These are phyloP conservation scores for Collybia mongolica DNA, from an alignment of 768 basidiomycete genomes.

Conservation along the genomic window DNA sequence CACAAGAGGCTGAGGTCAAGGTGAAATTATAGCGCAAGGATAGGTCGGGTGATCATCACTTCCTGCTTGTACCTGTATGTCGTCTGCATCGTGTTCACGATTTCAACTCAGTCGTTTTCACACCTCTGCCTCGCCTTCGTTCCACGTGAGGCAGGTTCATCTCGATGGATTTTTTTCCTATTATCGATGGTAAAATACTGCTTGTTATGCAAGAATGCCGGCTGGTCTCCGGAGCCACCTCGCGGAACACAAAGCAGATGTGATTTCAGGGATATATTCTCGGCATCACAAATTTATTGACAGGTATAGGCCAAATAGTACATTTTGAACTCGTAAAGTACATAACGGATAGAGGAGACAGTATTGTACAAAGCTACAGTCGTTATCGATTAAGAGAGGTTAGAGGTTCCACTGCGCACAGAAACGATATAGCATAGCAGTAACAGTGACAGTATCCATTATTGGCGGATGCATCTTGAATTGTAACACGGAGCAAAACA, in stretches of 20 bases:
- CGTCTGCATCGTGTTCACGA: conserved; percentile 39
- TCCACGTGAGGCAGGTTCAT: conserved; percentile 32
- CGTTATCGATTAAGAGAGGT: conserved; percentile 10
- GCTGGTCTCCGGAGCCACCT: conserved; percentile 6
- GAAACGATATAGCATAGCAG: conserved; percentile 84
- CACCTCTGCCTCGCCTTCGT: conserved; percentile 28
- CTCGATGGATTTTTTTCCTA: conserved; percentile 22
- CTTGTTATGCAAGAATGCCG: conserved; percentile 1
- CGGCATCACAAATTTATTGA: too few relatives aligned
- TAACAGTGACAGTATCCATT: conserved; percentile 86
- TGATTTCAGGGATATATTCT: too few relatives aligned
- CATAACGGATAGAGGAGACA: conserved; percentile 4
- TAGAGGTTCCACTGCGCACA: conserved; percentile 54
- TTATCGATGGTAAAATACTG: conserved; percentile 14
- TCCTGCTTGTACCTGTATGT: conserved; percentile 30
- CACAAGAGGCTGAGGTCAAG: conserved; percentile 42
- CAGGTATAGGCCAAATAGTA: too few relatives aligned
- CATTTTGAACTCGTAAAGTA: conserved; percentile 11
- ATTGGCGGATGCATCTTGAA: conserved; percentile 81
- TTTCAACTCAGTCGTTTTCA: conserved; percentile 27
- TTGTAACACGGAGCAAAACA: conserved; percentile 22
- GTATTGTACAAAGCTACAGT: neutral
- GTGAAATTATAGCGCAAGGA: conserved; percentile 56
- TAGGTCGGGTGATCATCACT: conserved; percentile 36
- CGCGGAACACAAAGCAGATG: neutral